Evolutionary conservation across 768 basidiomycete species (phyloP), one percentile per base, ranked within the genome.

Genomic region (Phylloporus sp.): DNA sequence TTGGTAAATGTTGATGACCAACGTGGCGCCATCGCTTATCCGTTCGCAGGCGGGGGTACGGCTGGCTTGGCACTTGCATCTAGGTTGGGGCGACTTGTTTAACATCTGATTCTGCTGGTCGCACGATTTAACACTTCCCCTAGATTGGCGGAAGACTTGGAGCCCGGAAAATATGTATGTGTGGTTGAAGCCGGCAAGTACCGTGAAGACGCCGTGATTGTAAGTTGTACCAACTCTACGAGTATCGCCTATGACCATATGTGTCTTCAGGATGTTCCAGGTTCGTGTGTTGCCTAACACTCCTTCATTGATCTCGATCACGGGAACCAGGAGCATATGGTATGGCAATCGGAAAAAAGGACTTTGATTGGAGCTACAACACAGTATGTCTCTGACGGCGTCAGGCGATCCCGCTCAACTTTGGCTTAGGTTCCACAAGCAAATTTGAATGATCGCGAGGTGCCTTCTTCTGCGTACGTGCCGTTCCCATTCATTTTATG

Each of bases 301-400:
- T 9, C 7, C 8, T 13, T 22, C 15, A 9, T 27, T 23, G 2
- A 26, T 23, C n/a, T 33, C 10, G 13, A n/a, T 1, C 3, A 34
- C 3, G 3, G 22, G 14, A 24, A 11, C 22, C 15, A 57, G 56
- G 44, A 14, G 24, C 39, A 15, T 42, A 23, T 20, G 56, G 56
- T 3, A 20, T 20, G 26, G 42, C 47, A 9, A 2, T 18, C 9
- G 23, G 47, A 22, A 23, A 49, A 9, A 27, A 39, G 6, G 49
- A 55, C n/a, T 57, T 44, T 35, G 52, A 58, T 39, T 58, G 56
- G 56, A 26, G 38, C 14, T 57, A 58, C 27, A 13, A 22, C 6
- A 55, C 56, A 3, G 56, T 58, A 18, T n/a, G 48, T 50, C 33
- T 35, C 6, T 35, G 9, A 14, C 13, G 4, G 2, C 6, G 11